Evolutionary conservation across 352 stramenopile genomes (phyloP).

Genomic region (Halophytophthora batemanensis): DNA sequence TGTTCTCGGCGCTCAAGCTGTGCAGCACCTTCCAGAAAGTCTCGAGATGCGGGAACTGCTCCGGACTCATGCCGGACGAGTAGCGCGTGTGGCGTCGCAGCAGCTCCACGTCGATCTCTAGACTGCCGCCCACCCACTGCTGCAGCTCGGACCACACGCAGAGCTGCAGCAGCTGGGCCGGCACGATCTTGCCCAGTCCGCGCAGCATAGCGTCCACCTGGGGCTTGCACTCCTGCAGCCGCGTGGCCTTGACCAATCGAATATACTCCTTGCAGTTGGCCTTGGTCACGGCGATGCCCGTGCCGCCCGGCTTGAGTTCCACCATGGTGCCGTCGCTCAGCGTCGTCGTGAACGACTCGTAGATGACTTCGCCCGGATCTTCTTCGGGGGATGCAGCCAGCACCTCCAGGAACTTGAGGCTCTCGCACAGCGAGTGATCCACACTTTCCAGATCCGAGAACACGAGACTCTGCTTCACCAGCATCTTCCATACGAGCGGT

Average conservation of each 20-base stretch:
- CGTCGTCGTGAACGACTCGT: constrained; percentile 70
- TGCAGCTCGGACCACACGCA: constrained; percentile 78
- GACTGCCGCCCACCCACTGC: constrained; percentile 74
- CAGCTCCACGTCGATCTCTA: constrained; percentile 71
- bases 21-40: constrained; percentile 74
- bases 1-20: constrained; percentile 68
- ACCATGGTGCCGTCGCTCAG: constrained; percentile 65
- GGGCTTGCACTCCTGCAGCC: constrained; percentile 68
- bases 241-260: constrained; percentile 50
- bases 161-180: constrained; percentile 61
- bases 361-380: constrained; percentile 34
- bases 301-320: constrained; percentile 52
- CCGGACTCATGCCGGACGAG: constrained; percentile 69
- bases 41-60: constrained; percentile 67
- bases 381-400: constrained; percentile 12
- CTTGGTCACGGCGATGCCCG: constrained; percentile 57
- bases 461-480: constrained; percentile 68
- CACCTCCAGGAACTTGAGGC: constrained; percentile 42
- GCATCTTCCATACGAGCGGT: constrained; percentile 76
- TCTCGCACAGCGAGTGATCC: constrained; percentile 54
- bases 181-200: constrained; percentile 68
- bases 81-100: constrained; percentile 82
- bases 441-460: constrained; percentile 62
- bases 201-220: constrained; percentile 75
- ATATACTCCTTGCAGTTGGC: constrained; percentile 74